phyloP scores from a whole-genome alignment of 768 basidiomycete genomes.

The Psilocybe tampanensis region DNA sequence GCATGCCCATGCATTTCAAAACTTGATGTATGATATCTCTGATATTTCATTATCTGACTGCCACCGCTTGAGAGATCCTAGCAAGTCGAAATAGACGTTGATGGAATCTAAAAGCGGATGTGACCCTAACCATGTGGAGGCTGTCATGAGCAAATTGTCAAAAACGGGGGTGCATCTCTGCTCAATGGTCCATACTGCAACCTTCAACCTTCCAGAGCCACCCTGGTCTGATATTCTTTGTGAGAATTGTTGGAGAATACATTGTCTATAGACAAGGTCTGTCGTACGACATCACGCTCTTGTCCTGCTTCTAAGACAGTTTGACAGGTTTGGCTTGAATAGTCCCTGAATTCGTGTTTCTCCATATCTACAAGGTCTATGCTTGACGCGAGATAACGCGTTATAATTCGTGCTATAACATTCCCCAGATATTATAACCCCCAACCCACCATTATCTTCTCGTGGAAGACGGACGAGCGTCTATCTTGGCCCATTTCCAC shows the following conservation, averaged over 20 bases:
- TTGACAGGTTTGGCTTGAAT: neutral
- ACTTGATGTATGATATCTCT: neutral
- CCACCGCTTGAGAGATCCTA: neutral
- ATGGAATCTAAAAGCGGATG: neutral
- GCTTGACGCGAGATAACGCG: constrained; percentile 29
- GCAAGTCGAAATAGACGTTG: neutral
- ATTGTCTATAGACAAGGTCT: neutral
- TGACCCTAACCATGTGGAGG: neutral
- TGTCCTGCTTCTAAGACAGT: neutral
- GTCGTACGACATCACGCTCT: neutral
- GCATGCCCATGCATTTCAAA: neutral
- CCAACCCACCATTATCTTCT: neutral
- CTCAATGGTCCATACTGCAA: neutral
- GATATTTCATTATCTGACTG: neutral
- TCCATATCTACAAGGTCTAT: neutral
- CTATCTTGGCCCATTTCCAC: neutral
- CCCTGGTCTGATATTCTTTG: neutral
- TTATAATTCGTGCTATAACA: neutral
- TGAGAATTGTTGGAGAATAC: neutral
- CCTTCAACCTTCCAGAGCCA: neutral
- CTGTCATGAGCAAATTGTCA: constrained; percentile 5
- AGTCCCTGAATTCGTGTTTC: neutral
- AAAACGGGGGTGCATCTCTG: constrained; percentile 5
- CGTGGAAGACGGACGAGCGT: constrained; percentile 2
- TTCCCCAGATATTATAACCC: neutral